These are phyloP conservation scores for Cucurbita ficifolia DNA, from an alignment of 306 rosid species.

Conservation along the genomic window DNA sequence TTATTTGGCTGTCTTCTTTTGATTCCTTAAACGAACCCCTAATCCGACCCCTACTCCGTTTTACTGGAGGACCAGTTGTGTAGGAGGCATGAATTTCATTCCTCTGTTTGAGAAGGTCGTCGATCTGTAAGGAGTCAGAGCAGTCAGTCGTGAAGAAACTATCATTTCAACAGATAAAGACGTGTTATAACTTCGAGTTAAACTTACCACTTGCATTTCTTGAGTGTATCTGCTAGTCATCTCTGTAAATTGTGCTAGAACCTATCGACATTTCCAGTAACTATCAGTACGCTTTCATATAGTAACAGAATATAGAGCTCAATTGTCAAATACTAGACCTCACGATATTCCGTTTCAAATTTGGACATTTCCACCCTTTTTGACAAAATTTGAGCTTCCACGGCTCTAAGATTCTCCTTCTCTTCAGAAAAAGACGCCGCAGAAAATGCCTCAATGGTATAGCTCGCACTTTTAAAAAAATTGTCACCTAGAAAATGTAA, in stretches of 20 bases:
- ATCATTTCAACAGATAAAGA: background rate
- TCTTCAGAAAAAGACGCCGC: constrained; percentile 61
- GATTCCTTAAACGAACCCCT: constrained; percentile 53
- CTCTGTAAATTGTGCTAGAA: constrained; percentile 81
- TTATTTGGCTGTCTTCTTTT: constrained; percentile 56
- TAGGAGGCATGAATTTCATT: constrained; percentile 81
- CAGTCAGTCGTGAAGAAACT: background rate
- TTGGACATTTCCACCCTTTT: constrained; percentile 86
- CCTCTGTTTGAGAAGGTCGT: constrained; percentile 78
- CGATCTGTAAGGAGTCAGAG: constrained; percentile 38
- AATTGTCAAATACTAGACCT: constrained; percentile 32
- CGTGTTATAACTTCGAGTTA: background rate
- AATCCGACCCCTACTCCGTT: constrained; percentile 57
- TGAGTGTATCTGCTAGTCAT: constrained; percentile 87
- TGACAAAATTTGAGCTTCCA: constrained; percentile 72
- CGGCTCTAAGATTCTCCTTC: constrained; percentile 53
- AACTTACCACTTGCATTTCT: constrained; percentile 84
- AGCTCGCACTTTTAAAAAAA: constrained; percentile 87
- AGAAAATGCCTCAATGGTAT: constrained; percentile 76
- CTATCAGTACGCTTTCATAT: background rate
- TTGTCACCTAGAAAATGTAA: constrained; percentile 66
- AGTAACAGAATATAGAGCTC: constrained; percentile 5
- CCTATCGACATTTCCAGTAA: constrained; percentile 34
- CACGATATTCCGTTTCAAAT: constrained; percentile 91
- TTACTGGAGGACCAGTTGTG: constrained; percentile 50